These are phyloP conservation scores for Borealophlyctis nickersoniae DNA, from an alignment of 192 early-diverging fungal genomes.

Conservation along the genomic window DNA sequence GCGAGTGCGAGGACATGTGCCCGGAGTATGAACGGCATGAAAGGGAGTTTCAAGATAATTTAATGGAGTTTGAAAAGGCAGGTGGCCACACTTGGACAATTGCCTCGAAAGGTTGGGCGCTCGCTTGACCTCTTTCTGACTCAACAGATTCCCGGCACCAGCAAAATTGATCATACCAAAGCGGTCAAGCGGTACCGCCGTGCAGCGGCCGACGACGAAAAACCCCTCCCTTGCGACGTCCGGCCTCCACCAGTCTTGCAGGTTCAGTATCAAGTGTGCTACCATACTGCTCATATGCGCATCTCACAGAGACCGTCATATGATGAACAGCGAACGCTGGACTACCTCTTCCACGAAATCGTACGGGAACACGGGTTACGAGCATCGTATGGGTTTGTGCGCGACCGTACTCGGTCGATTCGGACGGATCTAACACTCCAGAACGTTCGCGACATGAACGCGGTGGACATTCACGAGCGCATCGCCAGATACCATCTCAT, in stretches of 20 bases:
- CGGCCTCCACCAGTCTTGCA: conserved; percentile 71
- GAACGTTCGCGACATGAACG: conserved; percentile 67
- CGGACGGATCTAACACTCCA: conserved; percentile 85
- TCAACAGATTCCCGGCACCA: conserved; percentile 54
- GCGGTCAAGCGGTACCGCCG: conserved; percentile 84
- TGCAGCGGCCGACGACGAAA: conserved; percentile 80
- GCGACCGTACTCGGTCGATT: conserved; percentile 82
- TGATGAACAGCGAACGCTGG: conserved; percentile 31
- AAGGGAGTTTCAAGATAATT: conserved; percentile 69
- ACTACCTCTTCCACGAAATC: conserved; percentile 43
- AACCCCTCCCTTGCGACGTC: conserved; percentile 84
- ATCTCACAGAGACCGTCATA: neutral
- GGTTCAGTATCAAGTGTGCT: no score
- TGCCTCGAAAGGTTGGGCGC: no score
- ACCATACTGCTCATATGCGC: no score
- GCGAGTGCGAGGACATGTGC: conserved; percentile 85
- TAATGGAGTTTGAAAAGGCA: conserved; percentile 75
- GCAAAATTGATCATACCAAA: conserved; percentile 56
- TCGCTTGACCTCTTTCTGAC: no score
- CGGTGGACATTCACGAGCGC: conserved; percentile 69
- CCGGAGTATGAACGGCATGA: conserved; percentile 85
- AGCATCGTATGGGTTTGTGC: conserved; percentile 74
- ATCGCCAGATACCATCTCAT: conserved; percentile 88
- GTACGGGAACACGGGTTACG: conserved; percentile 50
- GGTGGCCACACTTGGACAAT: no score